Evolutionary conservation across 2,329 filamentous ascomycete species (phyloP), one percentile per base, ranked within the genome.

Genomic region (Penicillium oxalicum): DNA sequence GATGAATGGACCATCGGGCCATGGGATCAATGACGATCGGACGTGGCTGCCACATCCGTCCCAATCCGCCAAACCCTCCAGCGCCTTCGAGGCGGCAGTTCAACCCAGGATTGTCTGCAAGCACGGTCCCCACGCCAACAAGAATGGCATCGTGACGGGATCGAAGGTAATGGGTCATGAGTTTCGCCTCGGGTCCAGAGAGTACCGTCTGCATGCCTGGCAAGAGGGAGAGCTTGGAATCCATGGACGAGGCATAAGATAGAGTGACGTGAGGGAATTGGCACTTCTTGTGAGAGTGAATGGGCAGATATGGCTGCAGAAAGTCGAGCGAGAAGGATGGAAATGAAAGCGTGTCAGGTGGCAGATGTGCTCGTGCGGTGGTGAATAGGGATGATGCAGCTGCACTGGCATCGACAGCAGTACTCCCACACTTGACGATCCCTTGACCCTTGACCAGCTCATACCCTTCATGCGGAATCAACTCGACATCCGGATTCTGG

Each of bases 111-210:
- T 95, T 81, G 66, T 97, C 91, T 18, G 88, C 86, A 26, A 88
- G 74, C 6, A 89, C 87, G 1, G 91, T 97, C 2, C 86, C 86
- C 4, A 86, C 88, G 24, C 91, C 91, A 29, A 97, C 76, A 25
- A 94, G 77, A 57, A 96, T 95, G 35, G 88, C 89, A 54, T 87
- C 82, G 70, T 97, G 90, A 12, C 78, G 80, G 9, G 84, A 84
- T 60, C 91, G 87, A 27, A 97, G 79, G 65, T 87, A 88, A 69
- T 97, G 91, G 0, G 91, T 96, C 88, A 97, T 94, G 45, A 87
- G 80, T 69, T 95, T 95, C 34, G 88, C 88, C 54, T 84, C 77
- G 0, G 86, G 80, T 3, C 91, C 91, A 1, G 91, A 97, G 11
- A 97, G 79, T 0, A 80, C 76, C 2, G 91, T 97, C 56, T 86